Conservation (phyloP, 75 land plant genomes). For the Pseudotsuga menziesii region DNA sequence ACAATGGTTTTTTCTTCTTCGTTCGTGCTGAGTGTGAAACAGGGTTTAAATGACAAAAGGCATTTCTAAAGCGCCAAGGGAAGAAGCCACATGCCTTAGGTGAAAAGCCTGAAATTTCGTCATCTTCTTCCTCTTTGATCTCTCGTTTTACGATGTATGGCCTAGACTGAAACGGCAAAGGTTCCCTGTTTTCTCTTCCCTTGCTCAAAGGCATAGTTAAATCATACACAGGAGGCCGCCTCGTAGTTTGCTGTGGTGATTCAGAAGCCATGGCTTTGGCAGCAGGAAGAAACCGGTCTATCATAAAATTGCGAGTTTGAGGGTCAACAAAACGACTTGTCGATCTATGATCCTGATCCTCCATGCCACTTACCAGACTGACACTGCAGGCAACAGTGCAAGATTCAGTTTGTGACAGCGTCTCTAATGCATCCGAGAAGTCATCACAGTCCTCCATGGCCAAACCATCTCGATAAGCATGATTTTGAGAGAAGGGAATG, state of each 20-base stretch:
- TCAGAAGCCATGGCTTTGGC: slow-evolving; percentile 76
- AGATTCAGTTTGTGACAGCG: slow-evolving; percentile 40
- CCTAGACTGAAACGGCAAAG: slow-evolving; percentile 16
- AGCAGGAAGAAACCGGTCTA: slow-evolving; percentile 85
- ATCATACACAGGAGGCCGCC: slow-evolving; percentile 22
- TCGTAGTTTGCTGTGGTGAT: slow-evolving; percentile 43
- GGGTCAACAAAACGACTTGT: slow-evolving; percentile 27
- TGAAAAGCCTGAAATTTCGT: slow-evolving; percentile 11
- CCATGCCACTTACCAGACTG: slow-evolving; percentile 41
- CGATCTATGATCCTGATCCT: slow-evolving; percentile 13
- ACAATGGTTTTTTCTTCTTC: slow-evolving; percentile 15
- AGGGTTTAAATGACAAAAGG: slow-evolving; percentile 44
- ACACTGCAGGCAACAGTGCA: slow-evolving; percentile 32
- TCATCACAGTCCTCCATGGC: slow-evolving; percentile 26
- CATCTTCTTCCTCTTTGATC: slow-evolving; percentile 23
- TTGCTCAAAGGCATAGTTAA: slow-evolving; percentile 11
- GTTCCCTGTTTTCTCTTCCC: slow-evolving; percentile 7
- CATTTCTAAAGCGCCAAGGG: slow-evolving; percentile 33
- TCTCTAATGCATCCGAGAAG: slow-evolving; percentile 56
- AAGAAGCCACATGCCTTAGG: slow-evolving; percentile 50
- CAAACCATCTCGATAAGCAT: background rate
- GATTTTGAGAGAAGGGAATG: background rate
- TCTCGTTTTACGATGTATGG: slow-evolving; percentile 9
- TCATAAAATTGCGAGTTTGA: slow-evolving; percentile 65
- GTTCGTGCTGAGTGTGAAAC: slow-evolving; percentile 19